These are phyloP conservation scores for Phytophthora tentaculata DNA, from an alignment of 352 stramenopile genomes.

Conservation along the genomic window DNA sequence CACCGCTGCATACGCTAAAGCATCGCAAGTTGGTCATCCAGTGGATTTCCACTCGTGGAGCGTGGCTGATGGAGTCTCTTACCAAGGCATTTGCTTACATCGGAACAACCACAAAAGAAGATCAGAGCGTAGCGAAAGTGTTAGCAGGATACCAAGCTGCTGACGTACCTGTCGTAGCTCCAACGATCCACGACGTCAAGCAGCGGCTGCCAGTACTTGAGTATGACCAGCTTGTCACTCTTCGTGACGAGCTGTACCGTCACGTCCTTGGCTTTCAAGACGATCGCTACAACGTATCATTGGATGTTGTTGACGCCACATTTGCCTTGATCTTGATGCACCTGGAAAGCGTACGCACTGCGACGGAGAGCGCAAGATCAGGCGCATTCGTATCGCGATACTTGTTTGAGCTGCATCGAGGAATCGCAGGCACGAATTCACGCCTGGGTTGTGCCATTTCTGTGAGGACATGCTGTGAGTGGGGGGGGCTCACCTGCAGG, in stretches of 20 bases:
- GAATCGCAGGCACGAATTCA: not conserved
- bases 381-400: not conserved
- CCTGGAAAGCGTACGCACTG: not conserved
- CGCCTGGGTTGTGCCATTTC: not conserved
- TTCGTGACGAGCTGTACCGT: slow-evolving; percentile 6
- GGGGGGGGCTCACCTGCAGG: slow-evolving; percentile 1
- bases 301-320: slow-evolving; percentile 5
- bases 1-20: slow-evolving; percentile 15
- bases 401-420: not conserved
- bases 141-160: slow-evolving; percentile 12
- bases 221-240: slow-evolving; percentile 12
- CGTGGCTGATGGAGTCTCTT: slow-evolving; percentile 24
- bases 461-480: slow-evolving; percentile 1
- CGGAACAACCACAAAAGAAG: slow-evolving; percentile 24
- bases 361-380: not conserved
- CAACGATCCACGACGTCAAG: slow-evolving; percentile 2
- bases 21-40: slow-evolving; percentile 28
- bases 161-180: slow-evolving; percentile 14
- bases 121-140: slow-evolving; percentile 29
- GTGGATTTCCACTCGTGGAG: slow-evolving; percentile 23
- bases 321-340: slow-evolving; percentile 19
- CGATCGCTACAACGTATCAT: slow-evolving; percentile 10
- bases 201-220: not conserved
- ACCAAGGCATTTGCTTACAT: slow-evolving; percentile 36
- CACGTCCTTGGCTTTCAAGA: slow-evolving; percentile 5